Evolutionary conservation across 2,329 filamentous ascomycete genomes (phyloP).

Genomic region (Verticillium nonalfalfae): DNA sequence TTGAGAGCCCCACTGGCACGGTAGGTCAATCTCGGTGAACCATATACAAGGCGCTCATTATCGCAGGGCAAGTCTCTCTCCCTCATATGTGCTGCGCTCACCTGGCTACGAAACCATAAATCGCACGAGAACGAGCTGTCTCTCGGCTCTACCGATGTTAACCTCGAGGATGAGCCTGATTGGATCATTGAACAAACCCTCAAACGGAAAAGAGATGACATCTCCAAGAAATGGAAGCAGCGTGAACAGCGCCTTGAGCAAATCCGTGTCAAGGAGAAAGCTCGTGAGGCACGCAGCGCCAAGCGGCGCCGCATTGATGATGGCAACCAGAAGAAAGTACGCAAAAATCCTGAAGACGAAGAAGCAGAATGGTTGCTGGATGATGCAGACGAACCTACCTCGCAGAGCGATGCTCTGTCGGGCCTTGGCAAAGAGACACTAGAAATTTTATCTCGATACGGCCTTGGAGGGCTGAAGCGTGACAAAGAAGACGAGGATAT

Average conservation of each 20-base stretch:
- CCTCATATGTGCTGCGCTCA: slow-evolving; percentile 80
- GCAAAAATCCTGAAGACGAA: slow-evolving; percentile 32
- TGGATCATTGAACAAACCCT: slow-evolving; percentile 80
- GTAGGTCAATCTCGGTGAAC: slow-evolving; percentile 22
- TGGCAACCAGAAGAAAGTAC: slow-evolving; percentile 10
- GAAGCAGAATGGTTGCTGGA: slow-evolving; percentile 71
- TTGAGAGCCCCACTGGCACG: slow-evolving; percentile 89
- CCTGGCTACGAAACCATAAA: slow-evolving; percentile 85
- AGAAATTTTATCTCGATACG: slow-evolving; percentile 63
- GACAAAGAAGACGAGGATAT: slow-evolving; percentile 35
- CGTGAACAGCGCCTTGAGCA: slow-evolving; percentile 65
- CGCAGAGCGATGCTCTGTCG: slow-evolving; percentile 32
- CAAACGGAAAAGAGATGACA: slow-evolving; percentile 59
- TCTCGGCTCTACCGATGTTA: slow-evolving; percentile 34
- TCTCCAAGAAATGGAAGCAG: slow-evolving; percentile 61
- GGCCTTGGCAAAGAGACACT: slow-evolving; percentile 70
- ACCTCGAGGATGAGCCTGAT: slow-evolving; percentile 63
- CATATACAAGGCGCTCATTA: slow-evolving; percentile 3
- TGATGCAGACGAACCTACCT: slow-evolving; percentile 51
- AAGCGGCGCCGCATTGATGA: slow-evolving; percentile 41
- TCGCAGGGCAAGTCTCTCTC: slow-evolving; percentile 79
- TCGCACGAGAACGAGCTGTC: slow-evolving; percentile 48
- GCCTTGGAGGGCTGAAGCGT: slow-evolving; percentile 30
- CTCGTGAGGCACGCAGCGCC: slow-evolving; percentile 41
- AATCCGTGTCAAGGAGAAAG: slow-evolving; percentile 57